Base-by-base conservation (phyloP, 768 basidiomycete genomes). In the Lactifluus rugatus region DNA sequence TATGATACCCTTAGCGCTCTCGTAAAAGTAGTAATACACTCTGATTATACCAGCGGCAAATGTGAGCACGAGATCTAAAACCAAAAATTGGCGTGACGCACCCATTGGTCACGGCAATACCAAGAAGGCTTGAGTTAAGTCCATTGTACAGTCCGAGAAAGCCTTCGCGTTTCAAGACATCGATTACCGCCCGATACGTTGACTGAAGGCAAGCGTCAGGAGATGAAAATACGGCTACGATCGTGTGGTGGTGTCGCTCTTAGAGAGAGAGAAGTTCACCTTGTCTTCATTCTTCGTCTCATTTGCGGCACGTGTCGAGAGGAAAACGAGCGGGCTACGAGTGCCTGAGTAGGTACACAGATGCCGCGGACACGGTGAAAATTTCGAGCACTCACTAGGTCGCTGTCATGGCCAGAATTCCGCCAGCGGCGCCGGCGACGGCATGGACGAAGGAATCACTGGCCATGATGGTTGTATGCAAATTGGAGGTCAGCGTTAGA, bases 71-170 rank as follows among this genome's bases (percentile, higher is more conserved):
- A 41, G 14, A 19, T 32, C 8, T 23, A 21, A 23, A 45, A n/a
- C n/a, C n/a, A n/a, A 47, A 28, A 47, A 19, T 23, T 46, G 37
- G 25, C 44, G 41, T 54, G 36, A 68, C 79, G 52, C 65, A 88
- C 90, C 87, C 88, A 65, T 98, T 98, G 19, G 96, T 96, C 34
- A 96, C 78, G 5, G 91, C 92, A 62, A 99, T 90, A 6, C 93
- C 95, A 37, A 93, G 73, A 56, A 99, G 73, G 66, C 87, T 89
- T 14, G 92, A 90, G 60, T 77, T 80, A 34, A 99, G 71, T 0
- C 96, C 96, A 62, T 83, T 85, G 70, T 97, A 99, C 14, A 99
- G 73, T 2, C 91, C 93, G 2, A 79, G 64, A 23, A 91, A 60
- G 26, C 96, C 95, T 71, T 98, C 95, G 19, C 84, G 80, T 69